Evolutionary conservation across 1,284 basidiomycete genomes (phyloP).

Genomic region (Ustilago trichophora): DNA sequence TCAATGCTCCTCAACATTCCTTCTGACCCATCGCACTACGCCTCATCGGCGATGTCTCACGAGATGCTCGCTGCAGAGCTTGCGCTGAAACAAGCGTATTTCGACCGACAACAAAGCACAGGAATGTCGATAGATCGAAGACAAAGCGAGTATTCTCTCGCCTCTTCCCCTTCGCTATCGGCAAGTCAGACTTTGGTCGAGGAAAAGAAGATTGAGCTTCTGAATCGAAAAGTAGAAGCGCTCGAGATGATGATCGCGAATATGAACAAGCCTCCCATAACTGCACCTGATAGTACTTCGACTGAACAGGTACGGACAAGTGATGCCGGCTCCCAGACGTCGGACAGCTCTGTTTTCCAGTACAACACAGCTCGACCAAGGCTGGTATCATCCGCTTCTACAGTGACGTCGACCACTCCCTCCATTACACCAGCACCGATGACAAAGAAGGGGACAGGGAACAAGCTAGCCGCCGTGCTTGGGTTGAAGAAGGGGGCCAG

Average conservation of each 20-base stretch:
- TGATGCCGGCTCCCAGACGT: background rate
- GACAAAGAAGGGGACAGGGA: background rate
- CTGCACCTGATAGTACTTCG: no score
- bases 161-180: slow-evolving; percentile 6
- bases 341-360: slow-evolving; percentile 8
- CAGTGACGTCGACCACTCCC: background rate
- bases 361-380: slow-evolving; percentile 4
- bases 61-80: no score
- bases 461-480: slow-evolving; percentile 2
- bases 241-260: slow-evolving; percentile 18
- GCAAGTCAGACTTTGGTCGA: slow-evolving; percentile 5
- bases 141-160: slow-evolving; percentile 1
- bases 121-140: background rate
- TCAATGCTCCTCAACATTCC: background rate
- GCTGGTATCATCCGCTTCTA: background rate
- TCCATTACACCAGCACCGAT: background rate
- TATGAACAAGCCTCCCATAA: slow-evolving; percentile 1
- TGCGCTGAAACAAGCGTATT: background rate
- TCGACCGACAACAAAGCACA: background rate
- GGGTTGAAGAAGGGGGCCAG: slow-evolving; percentile 1
- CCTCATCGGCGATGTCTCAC: no score
- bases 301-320: no score
- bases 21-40: no score
- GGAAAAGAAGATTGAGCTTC: slow-evolving; percentile 16
- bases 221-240: slow-evolving; percentile 31